Conservation (phyloP, 768 basidiomycete species). For the Dioszegia aurantiaca region DNA sequence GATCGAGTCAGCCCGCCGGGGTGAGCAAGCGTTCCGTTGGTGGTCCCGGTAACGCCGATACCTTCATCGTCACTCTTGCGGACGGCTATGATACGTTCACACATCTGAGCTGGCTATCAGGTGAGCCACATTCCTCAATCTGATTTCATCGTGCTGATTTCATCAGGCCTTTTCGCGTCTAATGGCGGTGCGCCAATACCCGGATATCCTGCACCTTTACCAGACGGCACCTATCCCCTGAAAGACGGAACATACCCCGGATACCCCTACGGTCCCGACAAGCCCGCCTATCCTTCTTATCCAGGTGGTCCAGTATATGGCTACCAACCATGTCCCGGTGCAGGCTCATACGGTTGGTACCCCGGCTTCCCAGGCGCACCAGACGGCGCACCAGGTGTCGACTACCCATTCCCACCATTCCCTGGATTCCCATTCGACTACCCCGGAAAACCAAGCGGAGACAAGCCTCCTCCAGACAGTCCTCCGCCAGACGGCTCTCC, state of each 20-base stretch:
- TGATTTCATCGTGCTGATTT: not conserved
- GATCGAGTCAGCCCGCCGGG: not conserved
- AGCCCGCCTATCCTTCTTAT: constrained; percentile 1
- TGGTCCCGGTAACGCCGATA: constrained; percentile 15
- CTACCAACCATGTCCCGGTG: not conserved
- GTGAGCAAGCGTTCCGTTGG: constrained; percentile 14
- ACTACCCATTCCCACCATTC: constrained; percentile 9
- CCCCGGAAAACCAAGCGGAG: constrained; percentile 2
- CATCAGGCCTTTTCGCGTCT: constrained; percentile 3
- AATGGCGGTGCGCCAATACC: constrained; percentile 6
- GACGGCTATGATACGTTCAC: constrained; percentile 5
- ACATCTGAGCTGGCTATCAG: constrained; percentile 11
- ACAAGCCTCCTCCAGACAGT: not conserved
- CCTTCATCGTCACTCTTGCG: constrained; percentile 12
- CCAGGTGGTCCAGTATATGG: constrained; percentile 9
- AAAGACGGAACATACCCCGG: constrained; percentile 9
- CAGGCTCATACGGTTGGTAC: constrained; percentile 10
- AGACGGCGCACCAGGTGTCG: constrained; percentile 1
- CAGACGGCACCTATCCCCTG: constrained; percentile 9
- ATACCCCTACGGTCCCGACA: constrained; percentile 6
- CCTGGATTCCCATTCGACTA: constrained; percentile 8
- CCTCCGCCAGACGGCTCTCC: not conserved
- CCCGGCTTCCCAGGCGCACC: constrained; percentile 9
- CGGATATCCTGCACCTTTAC: constrained; percentile 7
- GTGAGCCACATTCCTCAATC: not conserved